Evolutionary conservation across 148 eudicot species (phyloP).

Genomic region (Amaranthus cruentus): DNA sequence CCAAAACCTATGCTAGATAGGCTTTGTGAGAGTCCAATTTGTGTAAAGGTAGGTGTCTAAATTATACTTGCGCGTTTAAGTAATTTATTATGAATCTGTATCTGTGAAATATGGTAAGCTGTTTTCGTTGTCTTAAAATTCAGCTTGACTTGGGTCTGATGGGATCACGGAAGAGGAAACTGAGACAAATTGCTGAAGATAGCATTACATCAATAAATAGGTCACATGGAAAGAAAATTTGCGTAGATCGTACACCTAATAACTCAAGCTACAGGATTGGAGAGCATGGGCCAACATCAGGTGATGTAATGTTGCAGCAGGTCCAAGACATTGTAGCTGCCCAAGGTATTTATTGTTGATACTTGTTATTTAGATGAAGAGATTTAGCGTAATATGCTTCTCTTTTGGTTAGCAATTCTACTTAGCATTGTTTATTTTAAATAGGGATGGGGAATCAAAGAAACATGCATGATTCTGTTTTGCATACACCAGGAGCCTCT

Average conservation of each 20-base stretch:
- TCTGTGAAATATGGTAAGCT: conserved; percentile 14
- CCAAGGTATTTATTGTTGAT: conserved; percentile 46
- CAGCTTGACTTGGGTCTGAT: conserved; percentile 67
- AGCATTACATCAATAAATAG: conserved; percentile 44
- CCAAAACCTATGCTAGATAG: conserved; percentile 81
- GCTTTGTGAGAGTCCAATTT: conserved; percentile 44
- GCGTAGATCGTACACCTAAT: conserved; percentile 59
- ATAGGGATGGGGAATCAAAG: conserved; percentile 50
- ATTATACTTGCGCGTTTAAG: background rate
- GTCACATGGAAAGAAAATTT: conserved; percentile 60
- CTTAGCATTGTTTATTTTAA: conserved; percentile 43
- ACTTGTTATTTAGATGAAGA: conserved; percentile 34
- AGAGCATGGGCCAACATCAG: conserved; percentile 40
- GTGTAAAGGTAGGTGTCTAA: conserved; percentile 42
- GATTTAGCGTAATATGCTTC: conserved; percentile 37
- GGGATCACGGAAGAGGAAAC: conserved; percentile 59
- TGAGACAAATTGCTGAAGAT: conserved; percentile 58
- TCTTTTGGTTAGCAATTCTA: conserved; percentile 30
- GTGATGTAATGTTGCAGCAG: conserved; percentile 40
- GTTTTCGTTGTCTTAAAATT: conserved; percentile 16
- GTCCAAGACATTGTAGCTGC: conserved; percentile 40
- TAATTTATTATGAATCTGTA: background rate
- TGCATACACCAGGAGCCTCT: conserved; percentile 40
- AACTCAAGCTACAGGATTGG: conserved; percentile 51
- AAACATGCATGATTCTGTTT: conserved; percentile 43